phyloP scores from a whole-genome alignment of 2,329 filamentous ascomycete species.

The Neofusicoccum ribis region DNA sequence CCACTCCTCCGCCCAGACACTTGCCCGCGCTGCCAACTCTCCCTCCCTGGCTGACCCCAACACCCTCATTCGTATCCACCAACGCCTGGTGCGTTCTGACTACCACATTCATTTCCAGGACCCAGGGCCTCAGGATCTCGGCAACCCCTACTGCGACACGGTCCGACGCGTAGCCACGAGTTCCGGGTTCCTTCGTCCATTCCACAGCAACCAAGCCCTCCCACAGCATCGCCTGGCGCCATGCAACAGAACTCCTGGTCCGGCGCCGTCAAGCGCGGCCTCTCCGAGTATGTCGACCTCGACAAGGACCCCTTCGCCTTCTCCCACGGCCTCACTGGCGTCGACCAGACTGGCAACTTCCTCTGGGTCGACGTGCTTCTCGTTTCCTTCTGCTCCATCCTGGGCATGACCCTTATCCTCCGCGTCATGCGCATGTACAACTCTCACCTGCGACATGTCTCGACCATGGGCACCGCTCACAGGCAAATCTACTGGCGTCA shows the following conservation, averaged over 20 bases:
- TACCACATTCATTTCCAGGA: neutral
- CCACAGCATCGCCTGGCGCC: slow-evolving; percentile 3
- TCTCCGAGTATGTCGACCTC: slow-evolving; percentile 1
- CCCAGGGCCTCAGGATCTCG: slow-evolving; percentile 8
- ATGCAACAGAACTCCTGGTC: slow-evolving; percentile 6
- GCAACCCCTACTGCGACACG: slow-evolving; percentile 7
- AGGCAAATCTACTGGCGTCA: slow-evolving; percentile 48
- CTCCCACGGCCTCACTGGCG: slow-evolving; percentile 48
- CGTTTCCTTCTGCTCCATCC: slow-evolving; percentile 35
- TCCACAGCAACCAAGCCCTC: neutral
- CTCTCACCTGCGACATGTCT: slow-evolving; percentile 47
- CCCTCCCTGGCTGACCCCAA: neutral
- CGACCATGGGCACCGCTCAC: slow-evolving; percentile 43
- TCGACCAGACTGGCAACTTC: slow-evolving; percentile 50
- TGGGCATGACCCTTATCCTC: slow-evolving; percentile 41
- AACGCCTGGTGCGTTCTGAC: slow-evolving; percentile 11
- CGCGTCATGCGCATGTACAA: slow-evolving; percentile 44
- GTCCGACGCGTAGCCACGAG: slow-evolving; percentile 14
- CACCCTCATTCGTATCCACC: neutral
- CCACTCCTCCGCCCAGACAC: neutral
- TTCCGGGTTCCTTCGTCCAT: slow-evolving; percentile 8
- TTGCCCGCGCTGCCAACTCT: neutral
- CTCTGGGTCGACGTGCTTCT: slow-evolving; percentile 48
- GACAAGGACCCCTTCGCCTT: slow-evolving; percentile 34
- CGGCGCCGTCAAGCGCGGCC: slow-evolving; percentile 3